Evolutionary conservation across 176 grass and related monocot species (phyloP).

Genomic region (Cymbopogon citratus): DNA sequence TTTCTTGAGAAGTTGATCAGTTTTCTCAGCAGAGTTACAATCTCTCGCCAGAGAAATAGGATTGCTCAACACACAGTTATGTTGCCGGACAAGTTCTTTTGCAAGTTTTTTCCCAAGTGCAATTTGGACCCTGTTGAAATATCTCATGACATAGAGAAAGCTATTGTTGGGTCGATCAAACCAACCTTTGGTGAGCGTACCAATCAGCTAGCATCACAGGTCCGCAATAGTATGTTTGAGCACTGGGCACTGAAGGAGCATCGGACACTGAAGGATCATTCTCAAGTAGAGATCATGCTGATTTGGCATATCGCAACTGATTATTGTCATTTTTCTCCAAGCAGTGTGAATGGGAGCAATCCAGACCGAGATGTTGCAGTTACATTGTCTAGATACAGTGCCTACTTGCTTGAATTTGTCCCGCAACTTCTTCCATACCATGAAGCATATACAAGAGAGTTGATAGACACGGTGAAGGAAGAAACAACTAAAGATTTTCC

Average conservation of each 20-base stretch:
- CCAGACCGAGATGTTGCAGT: neutral
- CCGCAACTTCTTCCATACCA: neutral
- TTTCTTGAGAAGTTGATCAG: neutral
- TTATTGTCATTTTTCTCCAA: neutral
- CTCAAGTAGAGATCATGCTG: neutral
- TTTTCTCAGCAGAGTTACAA: neutral
- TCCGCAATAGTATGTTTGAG: neutral
- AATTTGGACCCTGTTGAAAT: neutral
- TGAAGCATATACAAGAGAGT: neutral
- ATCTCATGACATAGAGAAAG: neutral
- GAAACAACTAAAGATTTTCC: neutral
- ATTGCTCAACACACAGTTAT: neutral
- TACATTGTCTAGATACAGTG: neutral
- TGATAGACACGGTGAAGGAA: neutral
- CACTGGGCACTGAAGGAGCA: neutral
- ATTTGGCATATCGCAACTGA: slow-evolving; percentile 8
- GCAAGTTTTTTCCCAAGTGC: too few relatives aligned
- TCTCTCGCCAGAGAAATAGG: neutral
- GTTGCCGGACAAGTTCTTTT: neutral
- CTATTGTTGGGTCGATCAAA: neutral
- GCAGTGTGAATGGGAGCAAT: neutral
- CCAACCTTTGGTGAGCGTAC: neutral
- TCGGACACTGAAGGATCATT: neutral
- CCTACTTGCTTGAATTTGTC: neutral
- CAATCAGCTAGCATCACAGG: neutral